Conservation (phyloP, 495 filamentous ascomycete genomes). For the Clavariopsis aquatica region DNA sequence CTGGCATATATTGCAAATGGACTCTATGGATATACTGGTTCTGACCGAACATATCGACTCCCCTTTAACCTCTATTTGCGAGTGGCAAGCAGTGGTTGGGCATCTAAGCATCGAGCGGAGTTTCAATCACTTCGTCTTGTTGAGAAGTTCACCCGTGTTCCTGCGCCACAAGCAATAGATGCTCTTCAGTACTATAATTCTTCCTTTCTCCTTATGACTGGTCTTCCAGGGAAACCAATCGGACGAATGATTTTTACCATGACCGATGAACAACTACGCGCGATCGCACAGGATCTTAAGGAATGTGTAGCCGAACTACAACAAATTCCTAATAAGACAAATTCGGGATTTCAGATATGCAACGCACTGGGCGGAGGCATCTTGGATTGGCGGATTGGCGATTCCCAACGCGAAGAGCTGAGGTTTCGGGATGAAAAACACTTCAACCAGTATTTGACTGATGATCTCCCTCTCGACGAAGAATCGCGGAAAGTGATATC, state of each 20-base stretch:
- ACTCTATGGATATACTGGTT: slow-evolving; percentile 14
- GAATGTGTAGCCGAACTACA: slow-evolving; percentile 14
- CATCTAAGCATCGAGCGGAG: slow-evolving; percentile 18
- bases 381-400: slow-evolving; percentile 18
- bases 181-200: slow-evolving; percentile 11
- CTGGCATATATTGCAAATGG: neutral
- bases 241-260: slow-evolving; percentile 13
- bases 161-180: slow-evolving; percentile 17
- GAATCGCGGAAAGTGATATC: slow-evolving; percentile 6
- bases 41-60: slow-evolving; percentile 3
- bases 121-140: slow-evolving; percentile 10
- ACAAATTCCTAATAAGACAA: slow-evolving; percentile 15
- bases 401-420: slow-evolving; percentile 17
- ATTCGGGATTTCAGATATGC: slow-evolving; percentile 21
- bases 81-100: slow-evolving; percentile 6
- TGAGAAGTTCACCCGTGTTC: slow-evolving; percentile 12
- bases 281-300: slow-evolving; percentile 10
- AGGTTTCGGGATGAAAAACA: slow-evolving; percentile 8
- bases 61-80: slow-evolving; percentile 20
- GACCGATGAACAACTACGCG: slow-evolving; percentile 11
- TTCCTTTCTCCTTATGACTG: slow-evolving; percentile 23
- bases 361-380: slow-evolving; percentile 16
- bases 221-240: neutral
- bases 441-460: slow-evolving; percentile 9
- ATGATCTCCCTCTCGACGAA: slow-evolving; percentile 17